Conservation (phyloP, 768 basidiomycete species). For the Lentinula raphanica region DNA sequence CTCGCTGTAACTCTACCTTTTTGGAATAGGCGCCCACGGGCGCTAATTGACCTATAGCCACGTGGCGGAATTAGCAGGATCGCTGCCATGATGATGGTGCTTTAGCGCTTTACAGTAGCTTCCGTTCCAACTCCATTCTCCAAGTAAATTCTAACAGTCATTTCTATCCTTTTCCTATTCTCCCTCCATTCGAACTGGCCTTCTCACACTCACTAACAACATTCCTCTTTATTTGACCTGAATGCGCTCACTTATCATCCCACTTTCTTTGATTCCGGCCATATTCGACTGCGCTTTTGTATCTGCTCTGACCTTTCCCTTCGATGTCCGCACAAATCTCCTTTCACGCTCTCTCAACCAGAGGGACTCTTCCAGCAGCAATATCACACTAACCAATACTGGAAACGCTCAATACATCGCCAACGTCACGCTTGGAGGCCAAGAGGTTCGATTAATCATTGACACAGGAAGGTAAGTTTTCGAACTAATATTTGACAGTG, state of each 20-base stretch:
- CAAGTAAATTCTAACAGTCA: background rate
- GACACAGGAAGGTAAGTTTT: constrained; percentile 69
- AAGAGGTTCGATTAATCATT: constrained; percentile 52
- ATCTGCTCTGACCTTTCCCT: constrained; percentile 34
- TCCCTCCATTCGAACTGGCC: background rate
- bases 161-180: too few species aligned
- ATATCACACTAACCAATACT: constrained; percentile 52
- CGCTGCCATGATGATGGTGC: too few species aligned
- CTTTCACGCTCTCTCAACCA: constrained; percentile 15
- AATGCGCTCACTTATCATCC: constrained; percentile 35
- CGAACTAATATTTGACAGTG: background rate
- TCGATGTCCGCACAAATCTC: constrained; percentile 28
- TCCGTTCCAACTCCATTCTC: too few species aligned
- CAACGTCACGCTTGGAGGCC: constrained; percentile 65
- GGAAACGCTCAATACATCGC: constrained; percentile 71
- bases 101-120: too few species aligned
- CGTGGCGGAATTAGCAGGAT: too few species aligned
- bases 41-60: too few species aligned
- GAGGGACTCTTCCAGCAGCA: constrained; percentile 26
- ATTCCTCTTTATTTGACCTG: background rate
- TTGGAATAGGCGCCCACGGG: background rate
- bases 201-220: background rate
- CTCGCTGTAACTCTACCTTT: background rate
- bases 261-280: constrained; percentile 37
- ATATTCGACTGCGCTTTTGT: constrained; percentile 28